These are phyloP conservation scores for Kwoniella botswanensis DNA, from an alignment of 768 basidiomycete genomes.

Conservation along the genomic window DNA sequence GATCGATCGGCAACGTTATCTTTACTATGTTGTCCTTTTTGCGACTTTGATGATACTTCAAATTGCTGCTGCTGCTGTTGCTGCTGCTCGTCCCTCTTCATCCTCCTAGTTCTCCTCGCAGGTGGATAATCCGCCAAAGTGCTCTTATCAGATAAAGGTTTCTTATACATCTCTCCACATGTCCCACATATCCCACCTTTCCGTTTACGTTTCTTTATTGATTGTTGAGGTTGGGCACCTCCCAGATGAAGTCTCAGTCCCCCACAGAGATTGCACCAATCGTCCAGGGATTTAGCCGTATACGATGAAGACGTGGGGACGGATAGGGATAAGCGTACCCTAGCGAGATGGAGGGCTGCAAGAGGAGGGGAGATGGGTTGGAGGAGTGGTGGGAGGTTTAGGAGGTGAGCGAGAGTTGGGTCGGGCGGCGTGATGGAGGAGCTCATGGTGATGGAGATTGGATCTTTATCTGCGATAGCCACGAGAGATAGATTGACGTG, in stretches of 20 bases:
- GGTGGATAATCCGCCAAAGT: slow-evolving; percentile 24
- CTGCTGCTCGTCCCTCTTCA: not conserved
- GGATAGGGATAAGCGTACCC: slow-evolving; percentile 30
- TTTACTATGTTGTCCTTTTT: not conserved
- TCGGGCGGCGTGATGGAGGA: not conserved
- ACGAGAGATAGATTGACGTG: not conserved
- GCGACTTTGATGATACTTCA: not conserved
- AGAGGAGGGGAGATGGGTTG: slow-evolving; percentile 40
- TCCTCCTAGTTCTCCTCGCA: slow-evolving; percentile 27
- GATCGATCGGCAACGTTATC: too few species aligned
- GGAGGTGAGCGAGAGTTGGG: slow-evolving; percentile 30
- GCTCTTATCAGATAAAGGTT: slow-evolving; percentile 18
- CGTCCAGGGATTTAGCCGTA: not conserved
- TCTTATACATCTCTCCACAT: slow-evolving; percentile 35
- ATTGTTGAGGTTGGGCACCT: not conserved
- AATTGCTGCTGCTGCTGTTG: not conserved
- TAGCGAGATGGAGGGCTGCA: slow-evolving; percentile 46
- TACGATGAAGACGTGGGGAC: slow-evolving; percentile 22
- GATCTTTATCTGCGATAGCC: not conserved
- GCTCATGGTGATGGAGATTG: not conserved
- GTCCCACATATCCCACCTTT: slow-evolving; percentile 25
- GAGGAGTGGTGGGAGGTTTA: slow-evolving; percentile 36
- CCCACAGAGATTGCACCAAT: slow-evolving; percentile 46
- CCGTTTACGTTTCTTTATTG: not conserved
- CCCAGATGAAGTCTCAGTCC: slow-evolving; percentile 28